phyloP scores from a whole-genome alignment of 768 basidiomycete species.

The Leccinellum rugosiceps region DNA sequence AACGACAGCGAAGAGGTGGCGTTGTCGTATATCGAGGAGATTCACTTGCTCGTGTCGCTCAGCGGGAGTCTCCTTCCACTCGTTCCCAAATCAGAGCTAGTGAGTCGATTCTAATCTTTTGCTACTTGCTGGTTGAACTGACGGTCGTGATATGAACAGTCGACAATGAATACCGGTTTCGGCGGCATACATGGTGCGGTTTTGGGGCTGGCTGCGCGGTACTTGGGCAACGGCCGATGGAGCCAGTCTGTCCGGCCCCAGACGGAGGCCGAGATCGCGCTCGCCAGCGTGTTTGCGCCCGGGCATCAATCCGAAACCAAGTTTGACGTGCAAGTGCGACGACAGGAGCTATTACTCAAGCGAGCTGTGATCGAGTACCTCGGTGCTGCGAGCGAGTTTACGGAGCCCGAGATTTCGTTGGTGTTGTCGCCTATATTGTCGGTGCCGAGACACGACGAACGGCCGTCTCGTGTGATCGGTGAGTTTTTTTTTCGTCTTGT shows the following conservation, averaged over 20 bases:
- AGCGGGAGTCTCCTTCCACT: slow-evolving; percentile 65
- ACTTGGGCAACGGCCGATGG: slow-evolving; percentile 59
- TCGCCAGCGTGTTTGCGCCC: slow-evolving; percentile 51
- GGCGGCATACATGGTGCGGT: slow-evolving; percentile 83
- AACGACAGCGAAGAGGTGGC: slow-evolving; percentile 64
- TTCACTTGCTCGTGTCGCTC: slow-evolving; percentile 73
- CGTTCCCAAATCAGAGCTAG: slow-evolving; percentile 76
- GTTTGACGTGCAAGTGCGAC: slow-evolving; percentile 56
- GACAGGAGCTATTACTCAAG: slow-evolving; percentile 55
- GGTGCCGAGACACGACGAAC: slow-evolving; percentile 55
- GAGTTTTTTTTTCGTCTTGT: slow-evolving; percentile 16
- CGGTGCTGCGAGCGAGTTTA: slow-evolving; percentile 69
- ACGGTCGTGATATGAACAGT: slow-evolving; percentile 18
- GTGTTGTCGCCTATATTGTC: slow-evolving; percentile 67
- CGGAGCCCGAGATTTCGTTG: slow-evolving; percentile 73
- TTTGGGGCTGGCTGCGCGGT: slow-evolving; percentile 68
- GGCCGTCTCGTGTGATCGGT: slow-evolving; percentile 57
- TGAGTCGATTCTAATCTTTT: slow-evolving; percentile 34
- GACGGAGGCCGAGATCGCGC: slow-evolving; percentile 61
- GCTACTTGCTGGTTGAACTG: not conserved
- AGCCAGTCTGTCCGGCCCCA: slow-evolving; percentile 55
- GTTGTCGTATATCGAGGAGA: slow-evolving; percentile 69
- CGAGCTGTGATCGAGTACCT: slow-evolving; percentile 66
- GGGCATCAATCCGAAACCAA: slow-evolving; percentile 53
- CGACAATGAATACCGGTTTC: slow-evolving; percentile 71